A percentile compares a stretch with the other conserved stretches of the same genome.
These are phyloP conservation scores for Paecilomyces niveus DNA, from an alignment of 2,329 filamentous ascomycete species.

Conservation along the genomic window DNA sequence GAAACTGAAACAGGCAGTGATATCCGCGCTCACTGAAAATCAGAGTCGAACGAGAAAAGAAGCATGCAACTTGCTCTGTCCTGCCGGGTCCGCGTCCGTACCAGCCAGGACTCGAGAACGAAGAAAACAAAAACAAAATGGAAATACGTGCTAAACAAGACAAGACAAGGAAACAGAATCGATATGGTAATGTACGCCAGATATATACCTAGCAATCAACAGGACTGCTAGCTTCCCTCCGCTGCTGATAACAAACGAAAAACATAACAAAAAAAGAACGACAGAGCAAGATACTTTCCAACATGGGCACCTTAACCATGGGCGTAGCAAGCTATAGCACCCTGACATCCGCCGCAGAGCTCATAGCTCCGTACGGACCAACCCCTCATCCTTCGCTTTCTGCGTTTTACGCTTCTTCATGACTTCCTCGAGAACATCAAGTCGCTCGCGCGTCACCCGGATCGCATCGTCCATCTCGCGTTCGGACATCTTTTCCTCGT, in stretches of 20 bases:
- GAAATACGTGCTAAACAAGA: neutral
- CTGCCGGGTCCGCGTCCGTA: neutral
- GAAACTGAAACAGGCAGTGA: neutral
- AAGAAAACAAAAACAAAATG: neutral
- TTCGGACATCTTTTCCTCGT: conserved; percentile 63
- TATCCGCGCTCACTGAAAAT: neutral
- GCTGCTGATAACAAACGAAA: neutral
- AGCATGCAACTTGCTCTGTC: neutral
- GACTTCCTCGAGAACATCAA: conserved; percentile 68
- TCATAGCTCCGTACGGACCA: neutral
- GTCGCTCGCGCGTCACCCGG: conserved; percentile 74
- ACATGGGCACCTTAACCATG: neutral
- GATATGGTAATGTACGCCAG: neutral
- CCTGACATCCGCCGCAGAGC: neutral
- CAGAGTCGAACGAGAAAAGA: neutral
- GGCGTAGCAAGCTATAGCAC: neutral
- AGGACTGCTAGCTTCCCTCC: neutral
- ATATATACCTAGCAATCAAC: neutral
- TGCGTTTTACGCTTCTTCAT: conserved; percentile 51
- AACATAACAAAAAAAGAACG: neutral
- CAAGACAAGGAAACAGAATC: neutral
- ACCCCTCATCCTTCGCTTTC: conserved; percentile 7
- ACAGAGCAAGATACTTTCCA: neutral
- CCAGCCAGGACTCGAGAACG: neutral
- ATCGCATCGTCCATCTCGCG: conserved; percentile 75